Base-by-base conservation (phyloP, 352 stramenopile genomes). In the Pythium biforme region DNA sequence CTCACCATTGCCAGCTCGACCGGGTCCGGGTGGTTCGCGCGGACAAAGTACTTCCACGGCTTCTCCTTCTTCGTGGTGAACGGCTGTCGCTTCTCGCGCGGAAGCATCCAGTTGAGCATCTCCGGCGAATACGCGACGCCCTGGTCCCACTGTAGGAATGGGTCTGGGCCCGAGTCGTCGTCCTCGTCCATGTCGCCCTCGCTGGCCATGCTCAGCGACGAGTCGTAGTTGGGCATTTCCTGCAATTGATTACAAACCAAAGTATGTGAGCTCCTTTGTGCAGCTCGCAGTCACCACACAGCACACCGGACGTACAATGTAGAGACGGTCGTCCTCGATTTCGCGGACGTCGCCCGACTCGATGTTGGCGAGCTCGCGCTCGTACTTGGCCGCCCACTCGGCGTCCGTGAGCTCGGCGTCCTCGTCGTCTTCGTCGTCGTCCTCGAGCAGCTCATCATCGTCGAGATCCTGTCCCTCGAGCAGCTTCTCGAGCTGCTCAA, bases 81-180 rank as follows among this genome's bases (percentile, higher is more conserved):
- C 20, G 79, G 74, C 72, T 79, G 72, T 68, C 79, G 76, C 72
- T 90, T 78, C 49, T 88, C 74, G 0, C 65, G 62, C 22, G 83
- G 83, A 25, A 82, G 64, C 83, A 93, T 93, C 83, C 83, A 93
- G 69, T 93, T 93, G 43, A 91, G 77, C 81, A 91, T 91, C 59
- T 91, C 83, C 0, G 83, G 83, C 15, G 77, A 74, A 64, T 81
- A 89, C 75, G 76, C 76, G 50, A 74, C 72, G 63, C 79, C 79
- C 61, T 86, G 77, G 19, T 83, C 65, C 77, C 72, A 84, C 59
- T 75, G 29, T 22, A 41, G 14, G 60, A 89, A 89, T 31, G 77
- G 77, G 27, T 90, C 76, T 3, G 71, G 19, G 17, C 49, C 53
- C 15, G 70, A 56, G 54, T 69, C 49, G 33, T 66, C 64, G 34